These are phyloP conservation scores for Cavenderia fasciculata DNA, from an alignment of 78 protist species.

Conservation along the genomic window DNA sequence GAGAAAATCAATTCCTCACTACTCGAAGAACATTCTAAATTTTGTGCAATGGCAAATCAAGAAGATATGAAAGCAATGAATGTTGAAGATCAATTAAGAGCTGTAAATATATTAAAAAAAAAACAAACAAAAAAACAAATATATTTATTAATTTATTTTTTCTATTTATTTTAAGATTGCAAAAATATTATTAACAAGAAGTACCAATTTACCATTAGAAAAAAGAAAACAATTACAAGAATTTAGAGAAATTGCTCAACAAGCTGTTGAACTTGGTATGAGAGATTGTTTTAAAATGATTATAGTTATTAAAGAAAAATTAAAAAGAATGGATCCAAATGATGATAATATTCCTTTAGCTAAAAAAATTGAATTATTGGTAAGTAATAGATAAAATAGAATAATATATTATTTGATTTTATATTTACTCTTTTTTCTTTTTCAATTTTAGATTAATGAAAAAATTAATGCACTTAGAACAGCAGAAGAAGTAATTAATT, in stretches of 20 bases:
- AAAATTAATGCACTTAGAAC: constrained; percentile 46
- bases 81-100: constrained; percentile 77
- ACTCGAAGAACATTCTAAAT: constrained; percentile 70
- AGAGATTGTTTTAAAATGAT: constrained; percentile 40
- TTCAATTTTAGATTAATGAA: constrained; percentile 30
- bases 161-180: neutral
- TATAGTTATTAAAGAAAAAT: neutral
- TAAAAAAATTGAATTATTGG: constrained; percentile 47
- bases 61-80: constrained; percentile 80
- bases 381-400: neutral
- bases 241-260: constrained; percentile 28
- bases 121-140: neutral
- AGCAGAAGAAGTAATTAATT: constrained; percentile 68
- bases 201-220: constrained; percentile 9
- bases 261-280: constrained; percentile 37
- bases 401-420: neutral
- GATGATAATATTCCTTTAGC: constrained; percentile 52
- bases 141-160: neutral
- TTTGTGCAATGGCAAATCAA: constrained; percentile 75
- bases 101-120: constrained; percentile 13
- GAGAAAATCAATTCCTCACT: constrained; percentile 54
- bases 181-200: constrained; percentile 43
- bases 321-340: constrained; percentile 13
- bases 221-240: constrained; percentile 54
- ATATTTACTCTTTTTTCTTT: neutral